A percentile compares a stretch with the other conserved stretches of the same genome.
These are phyloP conservation scores for Naematelia encephala DNA, from an alignment of 768 basidiomycete genomes.

Conservation along the genomic window DNA sequence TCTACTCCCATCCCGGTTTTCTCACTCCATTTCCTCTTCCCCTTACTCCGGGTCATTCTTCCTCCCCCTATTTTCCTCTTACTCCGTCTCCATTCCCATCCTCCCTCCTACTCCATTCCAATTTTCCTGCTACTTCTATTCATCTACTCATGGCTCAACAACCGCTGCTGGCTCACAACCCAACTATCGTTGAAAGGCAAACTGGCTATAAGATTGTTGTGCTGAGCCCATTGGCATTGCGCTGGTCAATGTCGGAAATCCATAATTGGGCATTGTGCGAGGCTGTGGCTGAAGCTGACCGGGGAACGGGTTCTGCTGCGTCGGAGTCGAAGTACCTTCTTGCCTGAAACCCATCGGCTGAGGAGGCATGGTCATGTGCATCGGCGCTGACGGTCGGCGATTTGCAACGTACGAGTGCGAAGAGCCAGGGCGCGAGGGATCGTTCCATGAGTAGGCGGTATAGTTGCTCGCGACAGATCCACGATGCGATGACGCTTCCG, in stretches of 20 bases:
- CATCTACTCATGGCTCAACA: no score
- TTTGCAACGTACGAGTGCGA: conserved; percentile 21
- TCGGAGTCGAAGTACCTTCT: conserved; percentile 33
- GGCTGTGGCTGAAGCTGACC: conserved; percentile 2
- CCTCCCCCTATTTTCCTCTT: no score
- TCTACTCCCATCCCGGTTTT: no score
- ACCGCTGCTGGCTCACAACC: no score
- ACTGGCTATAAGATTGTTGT: conserved; percentile 9
- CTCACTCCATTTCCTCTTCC: no score
- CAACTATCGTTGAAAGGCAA: conserved; percentile 30
- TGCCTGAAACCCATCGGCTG: conserved; percentile 19
- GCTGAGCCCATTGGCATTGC: conserved; percentile 8
- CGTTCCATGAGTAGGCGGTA: conserved; percentile 10
- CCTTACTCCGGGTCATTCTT: no score
- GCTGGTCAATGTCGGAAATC: conserved; percentile 13
- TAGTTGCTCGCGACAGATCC: conserved; percentile 6
- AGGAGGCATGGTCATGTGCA: conserved; percentile 29
- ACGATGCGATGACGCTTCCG: conserved; percentile 19
- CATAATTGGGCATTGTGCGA: background rate
- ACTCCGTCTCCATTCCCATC: no score
- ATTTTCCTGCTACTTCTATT: no score
- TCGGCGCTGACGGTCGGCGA: conserved; percentile 25
- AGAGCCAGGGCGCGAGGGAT: conserved; percentile 24
- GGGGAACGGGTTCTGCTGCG: conserved; percentile 35
- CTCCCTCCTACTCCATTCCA: no score